These are phyloP conservation scores for Zygosaccharomyces rouxii DNA, from an alignment of 805 yeast genomes.

Conservation along the genomic window DNA sequence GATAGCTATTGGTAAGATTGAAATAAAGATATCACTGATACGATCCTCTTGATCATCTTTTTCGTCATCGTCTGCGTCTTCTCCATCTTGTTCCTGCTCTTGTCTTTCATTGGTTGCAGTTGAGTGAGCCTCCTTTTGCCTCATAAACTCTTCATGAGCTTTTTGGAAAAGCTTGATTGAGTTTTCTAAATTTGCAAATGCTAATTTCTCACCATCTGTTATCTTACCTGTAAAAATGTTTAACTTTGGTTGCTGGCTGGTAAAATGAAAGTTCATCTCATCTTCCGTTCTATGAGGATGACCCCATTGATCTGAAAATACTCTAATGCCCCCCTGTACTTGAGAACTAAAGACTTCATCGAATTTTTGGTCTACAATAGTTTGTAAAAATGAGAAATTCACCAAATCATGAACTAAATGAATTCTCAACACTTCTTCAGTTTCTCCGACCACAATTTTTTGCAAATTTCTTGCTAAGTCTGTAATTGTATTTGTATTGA, in stretches of 20 bases:
- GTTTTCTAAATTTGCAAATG: slow-evolving; percentile 79
- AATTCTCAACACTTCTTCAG: slow-evolving; percentile 54
- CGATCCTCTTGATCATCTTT: slow-evolving; percentile 22
- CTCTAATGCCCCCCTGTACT: slow-evolving; percentile 72
- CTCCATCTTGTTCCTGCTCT: slow-evolving; percentile 13
- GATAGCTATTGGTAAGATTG: slow-evolving; percentile 57
- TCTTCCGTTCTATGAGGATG: slow-evolving; percentile 23
- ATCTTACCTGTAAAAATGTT: slow-evolving; percentile 71
- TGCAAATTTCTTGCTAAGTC: slow-evolving; percentile 34
- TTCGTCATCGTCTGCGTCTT: slow-evolving; percentile 14
- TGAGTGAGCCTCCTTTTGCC: slow-evolving; percentile 17
- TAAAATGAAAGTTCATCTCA: not conserved
- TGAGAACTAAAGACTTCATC: slow-evolving; percentile 59
- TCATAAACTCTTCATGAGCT: slow-evolving; percentile 30
- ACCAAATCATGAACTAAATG: slow-evolving; percentile 65
- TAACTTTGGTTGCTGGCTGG: slow-evolving; percentile 41
- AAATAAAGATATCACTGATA: slow-evolving; percentile 61
- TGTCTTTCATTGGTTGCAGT: slow-evolving; percentile 3
- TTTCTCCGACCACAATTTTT: slow-evolving; percentile 36
- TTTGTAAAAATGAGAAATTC: slow-evolving; percentile 43
- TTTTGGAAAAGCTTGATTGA: slow-evolving; percentile 46
- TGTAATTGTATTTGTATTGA: slow-evolving; percentile 23
- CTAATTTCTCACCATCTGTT: slow-evolving; percentile 82
- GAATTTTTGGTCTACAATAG: slow-evolving; percentile 48
- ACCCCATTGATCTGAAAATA: slow-evolving; percentile 51